Evolutionary conservation across 805 yeast genomes (phyloP), one percentile per base, ranked within the genome.

Genomic region (Priceomyces melissophilus): DNA sequence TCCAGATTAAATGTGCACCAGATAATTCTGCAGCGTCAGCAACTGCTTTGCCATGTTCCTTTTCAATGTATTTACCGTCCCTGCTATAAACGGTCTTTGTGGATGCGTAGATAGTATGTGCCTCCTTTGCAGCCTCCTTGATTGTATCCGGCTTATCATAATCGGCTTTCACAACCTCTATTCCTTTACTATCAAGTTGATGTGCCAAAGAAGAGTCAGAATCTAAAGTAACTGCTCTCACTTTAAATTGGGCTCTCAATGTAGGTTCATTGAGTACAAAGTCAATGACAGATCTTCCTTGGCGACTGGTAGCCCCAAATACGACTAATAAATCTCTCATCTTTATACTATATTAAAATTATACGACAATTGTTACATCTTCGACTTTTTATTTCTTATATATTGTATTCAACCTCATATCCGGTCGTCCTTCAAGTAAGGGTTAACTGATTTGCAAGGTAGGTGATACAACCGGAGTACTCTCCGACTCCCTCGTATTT

Each of bases 231-330:
- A 49, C 23, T 27, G 34, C 54, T 8, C 54, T 37, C 20, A 49
- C 34, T 27, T 27, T 46, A 37, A 31, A 49, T 20, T 40, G 23
- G 2, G 27, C 14, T 5, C 45, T 32, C 10, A 49, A 37, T 3
- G 14, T 27, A 4, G 35, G 27, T 12, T 42, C 45, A 11, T 39
- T 31, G 3, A 42, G 39, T 4, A 49, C 40, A 30, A 25, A 17
- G 3, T 32, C 23, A 3, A 45, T 35, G 27, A 50, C 42, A 3
- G 54, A 47, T 27, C 54, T 42, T 25, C 54, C 54, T 38, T 50
- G 54, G 78, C 45, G 35, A 65, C 76, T 12, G 66, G 42, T 42
- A 23, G 40, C 40, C 9, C 42, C 39, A 35, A 42, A 35, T 6
- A 42, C 40, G 14, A 29, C 38, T 28, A 42, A 17, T 16, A 42